Conservation (phyloP, 2,329 filamentous ascomycete genomes). For the Harringtonia lauricola region DNA sequence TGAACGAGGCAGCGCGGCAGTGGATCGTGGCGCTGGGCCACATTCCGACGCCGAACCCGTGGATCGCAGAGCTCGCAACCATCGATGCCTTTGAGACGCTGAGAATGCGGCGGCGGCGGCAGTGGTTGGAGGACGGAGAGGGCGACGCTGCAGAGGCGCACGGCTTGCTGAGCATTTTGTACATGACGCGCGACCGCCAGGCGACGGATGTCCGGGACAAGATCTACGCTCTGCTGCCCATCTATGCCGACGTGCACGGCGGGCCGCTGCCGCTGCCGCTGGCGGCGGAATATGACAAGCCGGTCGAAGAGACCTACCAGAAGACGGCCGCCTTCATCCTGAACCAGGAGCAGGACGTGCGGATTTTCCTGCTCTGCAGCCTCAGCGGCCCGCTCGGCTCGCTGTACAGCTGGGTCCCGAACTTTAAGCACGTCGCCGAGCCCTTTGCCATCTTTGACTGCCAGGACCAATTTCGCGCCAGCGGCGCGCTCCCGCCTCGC, state of each 20-base stretch:
- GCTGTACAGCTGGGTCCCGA: not conserved
- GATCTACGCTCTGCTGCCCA: slow-evolving; percentile 2
- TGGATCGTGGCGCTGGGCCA: not conserved
- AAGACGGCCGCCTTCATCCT: not conserved
- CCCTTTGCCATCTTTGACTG: not conserved
- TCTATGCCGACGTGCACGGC: not conserved
- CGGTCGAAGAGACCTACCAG: not conserved
- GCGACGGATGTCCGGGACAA: slow-evolving; percentile 2
- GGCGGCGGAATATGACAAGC: not conserved
- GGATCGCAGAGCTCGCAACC: not conserved
- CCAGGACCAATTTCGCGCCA: not conserved
- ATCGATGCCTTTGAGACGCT: not conserved
- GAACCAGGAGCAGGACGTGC: not conserved
- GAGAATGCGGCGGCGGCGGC: not conserved
- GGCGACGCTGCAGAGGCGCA: not conserved
- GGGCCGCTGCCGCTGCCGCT: not conserved
- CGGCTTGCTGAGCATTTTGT: not conserved
- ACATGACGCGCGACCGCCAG: not conserved
- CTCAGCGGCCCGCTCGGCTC: not conserved
- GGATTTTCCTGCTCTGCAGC: not conserved
- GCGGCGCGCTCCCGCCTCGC: not conserved
- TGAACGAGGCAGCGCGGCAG: not conserved
- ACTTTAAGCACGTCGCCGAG: not conserved
- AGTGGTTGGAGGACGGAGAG: not conserved
- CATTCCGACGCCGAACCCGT: not conserved